Evolutionary conservation across 2,329 filamentous ascomycete genomes (phyloP), one percentile per base, ranked within the genome.

Genomic region (Hymenoscyphus linearis): DNA sequence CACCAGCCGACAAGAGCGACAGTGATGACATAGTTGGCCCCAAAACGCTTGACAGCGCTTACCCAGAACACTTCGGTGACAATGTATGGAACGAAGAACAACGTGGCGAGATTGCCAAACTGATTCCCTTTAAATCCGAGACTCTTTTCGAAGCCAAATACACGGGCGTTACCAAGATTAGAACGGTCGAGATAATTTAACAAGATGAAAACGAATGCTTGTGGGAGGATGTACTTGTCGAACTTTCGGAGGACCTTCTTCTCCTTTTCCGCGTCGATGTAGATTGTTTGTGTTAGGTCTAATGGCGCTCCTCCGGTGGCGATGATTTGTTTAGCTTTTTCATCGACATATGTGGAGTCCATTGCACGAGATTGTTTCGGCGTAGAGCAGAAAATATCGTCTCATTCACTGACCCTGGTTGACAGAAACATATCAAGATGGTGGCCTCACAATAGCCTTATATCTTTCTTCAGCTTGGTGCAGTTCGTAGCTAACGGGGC

Each of bases 1-100:
- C 62, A 77, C 79, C 79, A 82, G 50, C 56, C 25, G 34, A 62
- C 16, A 7, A 57, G 47, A 16, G 52, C 47, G 12, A 57, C 69
- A 0, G 76, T 75, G 35, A 79, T 71, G 36, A 78, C 71, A 52
- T 74, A 74, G 14, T 74, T 71, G 1, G 77, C 76, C 0, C 75
- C 77, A 25, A 78, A 67, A 55, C 76, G 77, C 69, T 82, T 81
- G 67, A 82, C 74, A 6, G 77, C 65, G 35, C 82, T 71, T 2
- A 78, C 76, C 61, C 76, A 76, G 0, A 78, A 79, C 0, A 76
- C 76, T 57, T 82, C 80, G 52, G 80, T 77, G 3, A 76, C 66
- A n/a, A 82, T 76, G 60, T 81, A 80, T 14, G 78, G 80, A 4
- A 75, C 78, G 64, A 79, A 82, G 64, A 82, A 80, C 52, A 82